Conservation (phyloP, 2,329 filamentous ascomycete species). For the Mycosphaerelloides madeirae region DNA sequence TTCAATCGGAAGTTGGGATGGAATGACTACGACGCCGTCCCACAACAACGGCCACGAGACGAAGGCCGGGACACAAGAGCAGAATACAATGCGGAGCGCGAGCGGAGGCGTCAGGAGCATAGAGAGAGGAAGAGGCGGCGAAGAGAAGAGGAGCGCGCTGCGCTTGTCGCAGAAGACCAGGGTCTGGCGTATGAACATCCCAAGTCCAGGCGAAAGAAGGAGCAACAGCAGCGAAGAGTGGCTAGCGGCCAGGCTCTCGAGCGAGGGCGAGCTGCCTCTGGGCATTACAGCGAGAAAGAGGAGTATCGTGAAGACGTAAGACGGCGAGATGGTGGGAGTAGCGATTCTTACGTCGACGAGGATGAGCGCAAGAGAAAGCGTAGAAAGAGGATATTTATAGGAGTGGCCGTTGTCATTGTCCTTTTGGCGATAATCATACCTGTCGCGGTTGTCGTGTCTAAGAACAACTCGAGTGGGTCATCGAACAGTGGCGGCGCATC, state of each 20-base stretch:
- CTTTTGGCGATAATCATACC: conserved; percentile 45
- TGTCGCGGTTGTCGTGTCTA: conserved; percentile 43
- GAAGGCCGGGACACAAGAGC: conserved; percentile 30
- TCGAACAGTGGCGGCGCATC: conserved; percentile 15
- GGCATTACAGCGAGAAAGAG: conserved; percentile 38
- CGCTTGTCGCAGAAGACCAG: conserved; percentile 26
- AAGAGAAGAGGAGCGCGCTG: conserved; percentile 38
- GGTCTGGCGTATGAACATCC: conserved; percentile 23
- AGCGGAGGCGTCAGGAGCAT: conserved; percentile 26
- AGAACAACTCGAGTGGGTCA: conserved; percentile 33
- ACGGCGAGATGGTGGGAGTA: conserved; percentile 37
- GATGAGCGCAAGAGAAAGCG: conserved; percentile 39
- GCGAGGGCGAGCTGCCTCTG: conserved; percentile 29
- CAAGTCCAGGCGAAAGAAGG: conserved; percentile 24
- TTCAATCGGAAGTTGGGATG: conserved; percentile 54
- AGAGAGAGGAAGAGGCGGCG: conserved; percentile 39
- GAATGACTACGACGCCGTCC: conserved; percentile 41
- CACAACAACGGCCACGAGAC: conserved; percentile 43
- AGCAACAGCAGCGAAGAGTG: conserved; percentile 35
- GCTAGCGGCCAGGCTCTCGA: conserved; percentile 47
- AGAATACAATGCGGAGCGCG: conserved; percentile 27
- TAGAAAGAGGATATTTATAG: conserved; percentile 52
- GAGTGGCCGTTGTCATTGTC: conserved; percentile 36
- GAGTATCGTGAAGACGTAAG: conserved; percentile 38
- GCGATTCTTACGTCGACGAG: conserved; percentile 36